Base-by-base conservation (phyloP, 1,139 yeast genomes). In the Saccharomyces hybrid region DNA sequence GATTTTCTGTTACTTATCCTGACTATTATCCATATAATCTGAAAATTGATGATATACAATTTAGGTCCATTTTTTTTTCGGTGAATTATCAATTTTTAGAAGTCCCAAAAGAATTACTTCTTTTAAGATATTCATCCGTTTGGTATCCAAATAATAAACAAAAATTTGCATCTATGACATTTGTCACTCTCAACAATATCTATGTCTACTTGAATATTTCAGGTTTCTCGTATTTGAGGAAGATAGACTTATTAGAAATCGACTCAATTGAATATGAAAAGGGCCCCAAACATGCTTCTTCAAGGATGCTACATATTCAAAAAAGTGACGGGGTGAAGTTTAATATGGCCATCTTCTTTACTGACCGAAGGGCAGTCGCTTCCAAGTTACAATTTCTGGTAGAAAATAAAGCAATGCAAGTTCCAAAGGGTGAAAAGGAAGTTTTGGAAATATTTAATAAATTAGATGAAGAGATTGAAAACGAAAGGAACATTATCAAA, bases 81-180 rank as follows among this genome's bases (percentile, higher is more conserved):
- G 66, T 57, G 5, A 58, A 60, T 48, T 55, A 58, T 42, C 52
- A 59, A n/a, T 47, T 53, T 8, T 46, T 48, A 19, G 50, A 50
- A 26, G 47, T 54, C 47, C 56, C 75, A 0, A 79, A 80, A 48
- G 96, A 91, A 59, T 73, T 79, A 24, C 83, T 93, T 31, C 76
- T 93, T 38, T 62, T 85, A 48, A 80, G 83, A 0, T 84, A 81
- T 64, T 75, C 86, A 49, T 82, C 86, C 48, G 76, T 88, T 21
- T 83, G 91, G 83, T 73, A 85, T 1, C 84, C 93, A 2, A 84
- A 84, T 64, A 75, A 82, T 2, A 75, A 75, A 49, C 96, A 88
- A 65, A 90, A 84, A 58, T 75, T 90, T 31, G 81, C 90, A 12
- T 85, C 93, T 2, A 75, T 87, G 48, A 74, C 82, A 12, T 91